A percentile compares a stretch with the other conserved stretches of the same genome.
phyloP scores from a whole-genome alignment of 164 flowering plant species.

The Protea cynaroides region DNA sequence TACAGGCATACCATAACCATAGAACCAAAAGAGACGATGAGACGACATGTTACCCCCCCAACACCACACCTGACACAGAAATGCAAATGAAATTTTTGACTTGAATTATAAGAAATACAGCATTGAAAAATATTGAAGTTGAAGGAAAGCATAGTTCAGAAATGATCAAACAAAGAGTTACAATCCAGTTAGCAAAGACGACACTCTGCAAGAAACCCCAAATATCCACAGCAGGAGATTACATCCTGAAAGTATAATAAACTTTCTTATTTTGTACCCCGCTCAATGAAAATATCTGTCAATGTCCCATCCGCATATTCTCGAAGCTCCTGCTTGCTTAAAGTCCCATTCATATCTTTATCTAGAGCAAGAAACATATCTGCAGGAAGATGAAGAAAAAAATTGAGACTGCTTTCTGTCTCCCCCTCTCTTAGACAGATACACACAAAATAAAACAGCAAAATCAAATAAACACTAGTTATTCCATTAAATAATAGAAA shows the following conservation, averaged over 20 bases:
- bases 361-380: too few species aligned
- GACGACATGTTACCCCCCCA: too few species aligned
- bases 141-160: not conserved
- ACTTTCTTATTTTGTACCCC: conserved; percentile 42
- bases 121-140: too few species aligned
- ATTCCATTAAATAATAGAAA: not conserved
- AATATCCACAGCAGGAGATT: not conserved
- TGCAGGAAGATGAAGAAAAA: too few species aligned
- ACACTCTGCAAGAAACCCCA: not conserved
- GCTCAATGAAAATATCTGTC: conserved; percentile 87
- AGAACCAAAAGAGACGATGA: conserved; percentile 1
- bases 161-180: not conserved
- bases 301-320: conserved; percentile 98
- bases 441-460: too few species aligned
- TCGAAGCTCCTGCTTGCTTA: conserved; percentile 92
- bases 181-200: too few species aligned
- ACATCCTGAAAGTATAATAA: not conserved
- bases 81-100: too few species aligned
- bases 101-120: not conserved
- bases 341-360: conserved; percentile 41
- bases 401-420: too few species aligned
- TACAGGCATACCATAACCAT: not conserved
- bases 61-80: too few species aligned
- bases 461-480: not conserved
- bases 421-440: too few species aligned